Evolutionary conservation across 129 eudicot genomes (phyloP).

Genomic region (Rutidosis leptorrhynchoides): DNA sequence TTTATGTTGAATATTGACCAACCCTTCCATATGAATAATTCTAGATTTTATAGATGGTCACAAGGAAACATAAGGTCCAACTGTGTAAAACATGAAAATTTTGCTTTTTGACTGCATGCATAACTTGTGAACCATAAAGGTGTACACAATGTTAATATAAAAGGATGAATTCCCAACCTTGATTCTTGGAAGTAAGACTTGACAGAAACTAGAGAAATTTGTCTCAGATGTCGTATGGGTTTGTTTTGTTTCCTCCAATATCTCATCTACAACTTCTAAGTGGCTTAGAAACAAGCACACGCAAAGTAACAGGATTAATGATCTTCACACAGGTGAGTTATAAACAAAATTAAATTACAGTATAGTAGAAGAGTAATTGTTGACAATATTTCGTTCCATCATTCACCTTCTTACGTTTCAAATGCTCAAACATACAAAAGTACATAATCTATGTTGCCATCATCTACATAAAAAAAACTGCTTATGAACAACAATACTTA

Average conservation of each 20-base stretch:
- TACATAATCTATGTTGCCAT: background rate
- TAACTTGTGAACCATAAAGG: constrained; percentile 14
- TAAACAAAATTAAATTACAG: background rate
- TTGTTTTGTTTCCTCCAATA: constrained; percentile 26
- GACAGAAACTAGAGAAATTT: background rate
- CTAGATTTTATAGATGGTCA: background rate
- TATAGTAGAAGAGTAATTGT: background rate
- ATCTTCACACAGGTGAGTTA: background rate
- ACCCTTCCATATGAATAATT: constrained; percentile 3
- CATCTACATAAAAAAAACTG: background rate
- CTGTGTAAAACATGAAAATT: constrained; percentile 15
- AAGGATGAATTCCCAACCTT: background rate
- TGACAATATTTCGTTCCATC: background rate
- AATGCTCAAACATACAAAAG: background rate
- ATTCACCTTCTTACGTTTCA: background rate
- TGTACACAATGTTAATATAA: constrained; percentile 3
- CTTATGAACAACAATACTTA: background rate
- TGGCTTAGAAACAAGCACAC: background rate
- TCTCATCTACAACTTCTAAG: constrained; percentile 14
- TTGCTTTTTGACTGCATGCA: constrained; percentile 17
- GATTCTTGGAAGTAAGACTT: constrained; percentile 12
- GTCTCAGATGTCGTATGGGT: background rate
- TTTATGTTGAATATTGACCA: background rate
- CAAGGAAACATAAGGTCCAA: background rate
- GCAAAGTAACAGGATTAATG: background rate